A percentile compares a stretch with the other conserved stretches of the same genome.
phyloP scores from a whole-genome alignment of 1,284 basidiomycete genomes.

The Ceratobasidium sp. region DNA sequence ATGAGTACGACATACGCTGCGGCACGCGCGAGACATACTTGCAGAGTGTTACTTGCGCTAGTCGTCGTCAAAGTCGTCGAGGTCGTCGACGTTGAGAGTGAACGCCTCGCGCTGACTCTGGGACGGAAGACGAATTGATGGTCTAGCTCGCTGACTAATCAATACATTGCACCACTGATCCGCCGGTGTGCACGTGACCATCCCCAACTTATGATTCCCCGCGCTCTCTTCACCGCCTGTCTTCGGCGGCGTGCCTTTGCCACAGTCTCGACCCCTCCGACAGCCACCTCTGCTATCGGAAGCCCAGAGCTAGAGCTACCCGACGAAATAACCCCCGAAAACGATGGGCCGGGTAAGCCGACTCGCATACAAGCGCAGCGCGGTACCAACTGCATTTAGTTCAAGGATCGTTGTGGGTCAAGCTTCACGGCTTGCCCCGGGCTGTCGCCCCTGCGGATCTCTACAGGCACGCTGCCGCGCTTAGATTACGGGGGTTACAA shows the following conservation, averaged over 20 bases:
- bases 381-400: background rate
- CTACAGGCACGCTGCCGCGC: constrained; percentile 28
- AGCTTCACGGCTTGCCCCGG: constrained; percentile 35
- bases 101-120: constrained; percentile 38
- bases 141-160: constrained; percentile 27
- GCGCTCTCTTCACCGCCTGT: constrained; percentile 9
- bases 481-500: background rate
- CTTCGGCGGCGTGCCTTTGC: constrained; percentile 16
- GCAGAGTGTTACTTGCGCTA: background rate
- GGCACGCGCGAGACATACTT: constrained; percentile 18
- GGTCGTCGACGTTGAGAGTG: constrained; percentile 30
- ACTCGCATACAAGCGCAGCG: background rate
- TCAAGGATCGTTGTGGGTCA: constrained; percentile 27
- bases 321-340: background rate
- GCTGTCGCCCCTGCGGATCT: constrained; percentile 64
- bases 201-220: constrained; percentile 13
- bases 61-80: constrained; percentile 15
- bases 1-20: constrained; percentile 4
- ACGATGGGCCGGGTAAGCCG: background rate
- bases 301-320: background rate
- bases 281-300: background rate
- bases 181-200: constrained; percentile 21
- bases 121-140: constrained; percentile 12
- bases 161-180: background rate
- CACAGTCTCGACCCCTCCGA: constrained; percentile 3